Evolutionary conservation across 352 stramenopile species (phyloP), one percentile per base, ranked within the genome.

Genomic region (Phytophthora hibernalis): DNA sequence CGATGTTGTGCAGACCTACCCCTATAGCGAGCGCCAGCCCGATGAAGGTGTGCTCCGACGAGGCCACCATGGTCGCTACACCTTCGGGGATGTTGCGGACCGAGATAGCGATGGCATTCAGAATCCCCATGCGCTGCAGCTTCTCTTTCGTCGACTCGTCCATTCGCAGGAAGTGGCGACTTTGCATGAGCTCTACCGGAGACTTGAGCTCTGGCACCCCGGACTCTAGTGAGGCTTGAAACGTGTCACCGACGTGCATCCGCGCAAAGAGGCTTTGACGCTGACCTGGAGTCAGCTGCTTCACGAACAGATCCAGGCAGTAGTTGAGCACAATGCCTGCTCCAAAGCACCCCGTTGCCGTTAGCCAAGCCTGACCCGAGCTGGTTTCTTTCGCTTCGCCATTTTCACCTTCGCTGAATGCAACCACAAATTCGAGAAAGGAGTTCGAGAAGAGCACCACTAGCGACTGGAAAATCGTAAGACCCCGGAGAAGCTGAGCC

Each of bases 51-150:
- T 98, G 89, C 26, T 93, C 78, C 4, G 98, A 72, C 13, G 92
- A 85, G 0, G 85, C 93, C 26, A 98, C 92, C 69, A 98, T 99
- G 1, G 96, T 98, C 2, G 96, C 96, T 21, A 99, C 85, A 24
- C 96, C 96, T 72, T 98, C 96, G 5, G 97, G 96, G 48, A 99
- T 95, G 71, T 99, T 99, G 83, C 99, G 97, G 54, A 99, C 72
- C 10, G 70, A 89, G 57, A 99, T 98, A 3, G 96, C 92, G 8
- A 98, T 53, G 9, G 91, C 96, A 1, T 91, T 98, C 43, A 96
- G 81, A 1, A 98, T 35, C 22, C 95, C 92, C 76, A 97, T 92
- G 24, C 82, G 79, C 16, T 92, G 74, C 31, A 98, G 75, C 61
- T 62, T 67, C n/a, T 79, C 60, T 38, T 82, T 76, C 5, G 72